Percentiles rank a stretch among this genome's conserved stretches.
phyloP scores from a whole-genome alignment of 2,329 filamentous ascomycete species.

The Penicillium sp. region DNA sequence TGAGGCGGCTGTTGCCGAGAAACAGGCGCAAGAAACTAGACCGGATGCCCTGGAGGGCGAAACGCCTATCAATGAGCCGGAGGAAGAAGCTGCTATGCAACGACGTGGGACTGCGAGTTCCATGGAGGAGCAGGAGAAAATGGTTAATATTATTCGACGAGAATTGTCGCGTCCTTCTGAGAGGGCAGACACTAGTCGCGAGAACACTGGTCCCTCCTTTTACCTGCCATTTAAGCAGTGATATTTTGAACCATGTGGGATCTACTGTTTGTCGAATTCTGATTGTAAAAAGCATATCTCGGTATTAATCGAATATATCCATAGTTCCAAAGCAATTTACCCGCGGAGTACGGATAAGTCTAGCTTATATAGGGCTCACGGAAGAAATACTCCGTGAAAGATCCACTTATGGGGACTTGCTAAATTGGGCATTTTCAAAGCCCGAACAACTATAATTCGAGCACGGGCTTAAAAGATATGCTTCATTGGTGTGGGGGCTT shows the following conservation, averaged over 20 bases:
- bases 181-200: not conserved
- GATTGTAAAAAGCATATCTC: not conserved
- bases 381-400: not conserved
- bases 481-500: not conserved
- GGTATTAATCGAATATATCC: not conserved
- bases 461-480: not conserved
- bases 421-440: not conserved
- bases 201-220: constrained; percentile 14
- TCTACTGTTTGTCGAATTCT: not conserved
- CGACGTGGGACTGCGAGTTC: not conserved
- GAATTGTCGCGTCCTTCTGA: not conserved
- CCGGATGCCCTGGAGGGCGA: not conserved
- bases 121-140: not conserved
- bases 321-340: not conserved
- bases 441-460: not conserved
- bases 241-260: not conserved
- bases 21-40: not conserved
- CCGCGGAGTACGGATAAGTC: not conserved
- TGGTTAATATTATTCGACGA: not conserved
- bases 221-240: constrained; percentile 10
- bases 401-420: not conserved
- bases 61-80: not conserved
- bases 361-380: not conserved
- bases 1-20: constrained; percentile 5
- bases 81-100: not conserved